These are phyloP conservation scores for Leavenworthia alabamica DNA, from an alignment of 345 rosid genomes.

Conservation along the genomic window DNA sequence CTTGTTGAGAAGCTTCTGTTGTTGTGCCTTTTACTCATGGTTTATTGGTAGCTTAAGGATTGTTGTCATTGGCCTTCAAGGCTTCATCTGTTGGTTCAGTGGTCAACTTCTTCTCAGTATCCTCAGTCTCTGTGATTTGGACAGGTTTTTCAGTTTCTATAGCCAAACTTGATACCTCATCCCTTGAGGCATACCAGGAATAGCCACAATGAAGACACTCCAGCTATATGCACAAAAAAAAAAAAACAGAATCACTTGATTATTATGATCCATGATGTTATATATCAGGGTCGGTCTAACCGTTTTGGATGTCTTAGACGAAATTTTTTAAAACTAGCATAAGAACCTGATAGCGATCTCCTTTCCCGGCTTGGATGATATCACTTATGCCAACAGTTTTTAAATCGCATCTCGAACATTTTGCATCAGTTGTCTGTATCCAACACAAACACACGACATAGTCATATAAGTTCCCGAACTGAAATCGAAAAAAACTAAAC, in stretches of 20 bases:
- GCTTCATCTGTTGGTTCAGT: conserved; percentile 43
- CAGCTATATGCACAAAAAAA: conserved; percentile 39
- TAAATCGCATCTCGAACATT: conserved; percentile 73
- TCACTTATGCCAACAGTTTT: conserved; percentile 71
- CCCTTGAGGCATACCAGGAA: conserved; percentile 91
- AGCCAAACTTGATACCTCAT: conserved; percentile 67
- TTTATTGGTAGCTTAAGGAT: conserved; percentile 32
- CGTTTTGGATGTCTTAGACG: too few relatives aligned
- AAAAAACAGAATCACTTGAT: conserved; percentile 4
- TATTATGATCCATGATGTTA: neutral
- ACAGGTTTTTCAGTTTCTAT: conserved; percentile 52
- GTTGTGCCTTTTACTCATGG: conserved; percentile 25
- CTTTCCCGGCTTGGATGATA: conserved; percentile 94
- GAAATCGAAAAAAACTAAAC: neutral
- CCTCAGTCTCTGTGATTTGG: conserved; percentile 45
- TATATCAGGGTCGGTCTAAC: too few relatives aligned
- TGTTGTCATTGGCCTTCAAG: conserved; percentile 40
- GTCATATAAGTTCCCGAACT: conserved; percentile 3
- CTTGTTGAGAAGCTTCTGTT: too few relatives aligned
- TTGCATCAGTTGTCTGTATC: conserved; percentile 69
- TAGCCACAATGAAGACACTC: conserved; percentile 83
- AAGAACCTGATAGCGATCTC: conserved; percentile 88
- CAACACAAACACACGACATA: conserved; percentile 1
- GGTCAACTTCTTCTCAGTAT: conserved; percentile 50
- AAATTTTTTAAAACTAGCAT: too few relatives aligned